phyloP scores from a whole-genome alignment of 345 rosid species.

The Atalantia buxifolia region DNA sequence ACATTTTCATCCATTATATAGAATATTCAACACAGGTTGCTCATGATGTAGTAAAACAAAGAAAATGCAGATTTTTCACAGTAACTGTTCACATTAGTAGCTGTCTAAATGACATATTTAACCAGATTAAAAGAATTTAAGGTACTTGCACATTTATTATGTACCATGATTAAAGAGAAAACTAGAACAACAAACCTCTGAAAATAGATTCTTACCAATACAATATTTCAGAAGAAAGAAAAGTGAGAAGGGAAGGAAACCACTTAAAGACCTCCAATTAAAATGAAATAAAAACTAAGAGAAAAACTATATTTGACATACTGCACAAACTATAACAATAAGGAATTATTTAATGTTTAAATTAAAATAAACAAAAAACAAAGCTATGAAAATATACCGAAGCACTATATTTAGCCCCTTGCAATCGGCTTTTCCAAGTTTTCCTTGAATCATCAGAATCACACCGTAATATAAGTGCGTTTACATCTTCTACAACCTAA shows the following conservation, averaged over 20 bases:
- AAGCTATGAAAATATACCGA: conserved; percentile 50
- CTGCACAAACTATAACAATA: neutral
- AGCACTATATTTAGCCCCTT: conserved; percentile 81
- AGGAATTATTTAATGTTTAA: neutral
- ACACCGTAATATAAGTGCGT: conserved; percentile 63
- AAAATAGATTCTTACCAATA: neutral
- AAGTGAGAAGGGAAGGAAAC: too few species aligned
- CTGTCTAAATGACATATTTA: neutral
- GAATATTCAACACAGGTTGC: neutral
- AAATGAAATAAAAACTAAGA: neutral
- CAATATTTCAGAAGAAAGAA: neutral
- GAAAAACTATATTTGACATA: neutral
- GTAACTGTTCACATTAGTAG: neutral
- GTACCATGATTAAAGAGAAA: neutral
- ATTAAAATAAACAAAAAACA: neutral
- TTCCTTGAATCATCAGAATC: conserved; percentile 68
- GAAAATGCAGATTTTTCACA: neutral
- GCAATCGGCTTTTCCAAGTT: conserved; percentile 85
- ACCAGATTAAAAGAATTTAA: neutral
- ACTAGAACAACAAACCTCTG: neutral
- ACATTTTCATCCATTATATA: neutral
- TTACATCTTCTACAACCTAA: conserved; percentile 83
- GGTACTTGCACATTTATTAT: neutral
- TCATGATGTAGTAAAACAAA: neutral
- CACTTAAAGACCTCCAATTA: neutral